Evolutionary conservation across 352 stramenopile genomes (phyloP), one percentile per base, ranked within the genome.

Genomic region (Plasmopara muralis): DNA sequence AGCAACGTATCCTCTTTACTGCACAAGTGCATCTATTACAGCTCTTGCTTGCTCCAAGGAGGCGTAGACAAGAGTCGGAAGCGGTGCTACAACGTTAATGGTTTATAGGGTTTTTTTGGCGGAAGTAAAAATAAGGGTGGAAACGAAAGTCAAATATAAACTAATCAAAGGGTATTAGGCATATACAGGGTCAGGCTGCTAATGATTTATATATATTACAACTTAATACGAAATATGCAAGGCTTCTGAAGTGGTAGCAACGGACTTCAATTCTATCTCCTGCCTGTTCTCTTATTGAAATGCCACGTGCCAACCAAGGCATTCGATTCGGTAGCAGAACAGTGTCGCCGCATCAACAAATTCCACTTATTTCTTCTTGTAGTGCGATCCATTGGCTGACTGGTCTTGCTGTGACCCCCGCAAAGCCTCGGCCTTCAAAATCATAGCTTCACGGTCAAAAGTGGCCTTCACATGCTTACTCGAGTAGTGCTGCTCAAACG

Each of bases 391-490:
- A 51, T 57, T 70, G 4, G 37, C 56, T 28, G 58, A 47, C 25
- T 73, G 50, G 42, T 69, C 58, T 33, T 62, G 60, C 43, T 61
- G 61, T 5, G 68, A 44, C 9, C 64, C 64, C 48, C 72, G 74
- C 52, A 72, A 50, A 7, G 60, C 72, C 59, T 85, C 75, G n/a
- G 75, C 75, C 47, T 72, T 76, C 14, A 45, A 25, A 28, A 84
- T 49, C 47, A 79, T 60, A n/a, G 51, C 70, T 0, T 82, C 75
- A 30, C 73, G 72, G 56, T 83, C 56, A 46, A 85, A 85, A 7
- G 43, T 9, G 13, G 58, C 55, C 55, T 83, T 85, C 6, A 72
- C 72, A 51, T 85, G 74, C 58, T 83, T 85, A 60, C 68, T 82
- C 12, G 35, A 16, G 55, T 83, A 85, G 59, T 85, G 74, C 47